These are phyloP conservation scores for Claviceps sorghi DNA, from an alignment of 2,329 filamentous ascomycete genomes.

Conservation along the genomic window DNA sequence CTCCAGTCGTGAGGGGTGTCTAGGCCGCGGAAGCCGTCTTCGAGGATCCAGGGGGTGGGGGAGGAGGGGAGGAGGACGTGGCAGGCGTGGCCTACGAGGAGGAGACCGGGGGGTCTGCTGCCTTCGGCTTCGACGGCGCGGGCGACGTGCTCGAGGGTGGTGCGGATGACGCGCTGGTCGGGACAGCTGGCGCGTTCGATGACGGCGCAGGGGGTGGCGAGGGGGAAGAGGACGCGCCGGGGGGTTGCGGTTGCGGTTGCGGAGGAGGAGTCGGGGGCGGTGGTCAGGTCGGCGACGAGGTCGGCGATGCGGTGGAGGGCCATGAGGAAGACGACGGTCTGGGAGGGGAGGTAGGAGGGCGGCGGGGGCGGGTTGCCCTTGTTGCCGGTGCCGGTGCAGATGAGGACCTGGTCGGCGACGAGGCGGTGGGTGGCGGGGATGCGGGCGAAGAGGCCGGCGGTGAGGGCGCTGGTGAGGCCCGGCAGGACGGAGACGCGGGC, in stretches of 20 bases:
- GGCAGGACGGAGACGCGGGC: conserved; percentile 59
- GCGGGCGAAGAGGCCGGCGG: conserved; percentile 72
- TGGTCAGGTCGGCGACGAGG: conserved; percentile 51
- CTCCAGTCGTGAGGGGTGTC: conserved; percentile 44
- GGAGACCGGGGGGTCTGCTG: conserved; percentile 70
- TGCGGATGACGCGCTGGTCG: conserved; percentile 84
- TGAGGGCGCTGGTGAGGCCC: conserved; percentile 78
- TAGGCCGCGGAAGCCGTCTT: conserved; percentile 71
- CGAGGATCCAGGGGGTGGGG: conserved; percentile 59
- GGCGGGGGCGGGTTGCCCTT: conserved; percentile 74
- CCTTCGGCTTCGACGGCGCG: conserved; percentile 80
- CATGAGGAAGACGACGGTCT: conserved; percentile 92
- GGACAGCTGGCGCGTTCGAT: conserved; percentile 87
- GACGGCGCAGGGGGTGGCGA: conserved; percentile 73
- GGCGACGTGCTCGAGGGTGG: conserved; percentile 65
- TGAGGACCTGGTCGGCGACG: conserved; percentile 79
- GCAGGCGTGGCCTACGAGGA: conserved; percentile 76
- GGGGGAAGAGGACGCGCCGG: conserved; percentile 47
- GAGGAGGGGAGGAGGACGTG: conserved; percentile 47
- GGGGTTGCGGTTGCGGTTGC: no score
- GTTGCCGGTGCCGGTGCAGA: conserved; percentile 93
- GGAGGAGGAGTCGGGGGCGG: background rate
- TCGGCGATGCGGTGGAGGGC: conserved; percentile 70
- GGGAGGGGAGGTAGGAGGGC: conserved; percentile 58
- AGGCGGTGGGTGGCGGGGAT: conserved; percentile 82